Percentiles rank a stretch among this genome's conserved stretches.
Evolutionary conservation across 2,329 filamentous ascomycete genomes (phyloP).

Genomic region (Fusarium lyarnte): DNA sequence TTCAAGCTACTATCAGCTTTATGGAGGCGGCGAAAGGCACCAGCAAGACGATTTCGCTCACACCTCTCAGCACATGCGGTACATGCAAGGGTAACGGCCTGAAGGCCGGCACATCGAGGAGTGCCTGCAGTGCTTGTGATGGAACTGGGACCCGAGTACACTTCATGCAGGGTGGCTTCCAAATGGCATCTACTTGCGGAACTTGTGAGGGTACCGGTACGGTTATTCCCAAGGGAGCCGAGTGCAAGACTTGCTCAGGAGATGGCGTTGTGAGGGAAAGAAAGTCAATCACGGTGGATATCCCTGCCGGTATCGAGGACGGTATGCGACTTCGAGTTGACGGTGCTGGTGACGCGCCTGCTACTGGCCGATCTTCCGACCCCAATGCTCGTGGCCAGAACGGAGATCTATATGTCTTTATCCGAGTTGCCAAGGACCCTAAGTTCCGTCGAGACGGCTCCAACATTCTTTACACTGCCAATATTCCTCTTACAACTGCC

Average conservation of each 20-base stretch:
- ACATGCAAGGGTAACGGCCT: conserved; percentile 86
- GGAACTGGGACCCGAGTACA: conserved; percentile 89
- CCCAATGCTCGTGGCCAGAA: conserved; percentile 72
- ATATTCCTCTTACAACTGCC: conserved; percentile 91
- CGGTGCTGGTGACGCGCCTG: conserved; percentile 87
- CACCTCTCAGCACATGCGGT: conserved; percentile 81
- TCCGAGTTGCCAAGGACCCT: conserved; percentile 87
- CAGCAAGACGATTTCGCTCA: conserved; percentile 86
- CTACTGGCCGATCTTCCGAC: conserved; percentile 75
- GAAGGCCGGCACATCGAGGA: conserved; percentile 79
- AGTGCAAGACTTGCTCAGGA: conserved; percentile 83
- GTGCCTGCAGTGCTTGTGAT: conserved; percentile 80
- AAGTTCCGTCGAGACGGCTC: conserved; percentile 89
- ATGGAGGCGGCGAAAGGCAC: conserved; percentile 95
- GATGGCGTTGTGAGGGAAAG: conserved; percentile 85
- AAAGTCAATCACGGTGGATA: conserved; percentile 87
- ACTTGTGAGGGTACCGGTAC: conserved; percentile 83
- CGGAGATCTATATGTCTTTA: conserved; percentile 91
- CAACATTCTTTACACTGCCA: conserved; percentile 92
- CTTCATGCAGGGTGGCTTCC: conserved; percentile 91
- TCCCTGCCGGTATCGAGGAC: conserved; percentile 94
- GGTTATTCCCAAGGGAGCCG: conserved; percentile 78
- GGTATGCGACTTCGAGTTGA: conserved; percentile 90
- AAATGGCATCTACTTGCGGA: conserved; percentile 91
- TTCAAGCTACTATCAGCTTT: conserved; percentile 92